phyloP scores from a whole-genome alignment of 106 monocot species.

The Dactylorhiza incarnata region DNA sequence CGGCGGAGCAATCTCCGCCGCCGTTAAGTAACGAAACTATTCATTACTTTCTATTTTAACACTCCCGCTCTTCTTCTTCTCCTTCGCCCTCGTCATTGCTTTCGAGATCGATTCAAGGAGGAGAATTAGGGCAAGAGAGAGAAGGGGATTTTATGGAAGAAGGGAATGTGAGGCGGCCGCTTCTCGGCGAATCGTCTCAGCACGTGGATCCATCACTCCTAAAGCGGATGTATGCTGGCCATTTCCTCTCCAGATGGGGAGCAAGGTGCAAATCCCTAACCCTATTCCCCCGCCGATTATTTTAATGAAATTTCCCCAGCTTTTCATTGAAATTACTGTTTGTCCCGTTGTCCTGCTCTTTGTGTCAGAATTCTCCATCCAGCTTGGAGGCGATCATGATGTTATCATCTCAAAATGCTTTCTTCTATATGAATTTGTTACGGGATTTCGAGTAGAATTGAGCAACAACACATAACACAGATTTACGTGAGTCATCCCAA shows the following conservation, averaged over 20 bases:
- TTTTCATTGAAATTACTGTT: not conserved
- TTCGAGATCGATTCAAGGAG: not conserved
- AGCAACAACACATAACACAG: too few species aligned
- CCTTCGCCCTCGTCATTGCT: not conserved
- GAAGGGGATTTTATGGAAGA: not conserved
- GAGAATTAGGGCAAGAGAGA: conserved; percentile 5
- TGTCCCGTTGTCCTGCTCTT: too few species aligned
- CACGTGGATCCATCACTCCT: conserved; percentile 31
- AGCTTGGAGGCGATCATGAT: too few species aligned
- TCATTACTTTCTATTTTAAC: not conserved
- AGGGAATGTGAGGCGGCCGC: conserved; percentile 15
- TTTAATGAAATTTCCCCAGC: not conserved
- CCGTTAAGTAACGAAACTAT: not conserved
- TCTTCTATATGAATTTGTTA: too few species aligned
- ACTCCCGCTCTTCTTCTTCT: not conserved
- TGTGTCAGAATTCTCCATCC: too few species aligned
- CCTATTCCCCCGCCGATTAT: not conserved
- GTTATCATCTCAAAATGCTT: too few species aligned
- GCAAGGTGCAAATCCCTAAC: conserved; percentile 40
- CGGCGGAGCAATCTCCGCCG: not conserved
- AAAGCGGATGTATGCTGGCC: conserved; percentile 61
- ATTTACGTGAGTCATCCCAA: too few species aligned
- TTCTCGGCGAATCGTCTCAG: conserved; percentile 15
- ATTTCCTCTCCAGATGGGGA: conserved; percentile 86
- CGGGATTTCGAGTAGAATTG: too few species aligned